phyloP scores from a whole-genome alignment of 495 filamentous ascomycete genomes.

The Daldinia vernicosa region DNA sequence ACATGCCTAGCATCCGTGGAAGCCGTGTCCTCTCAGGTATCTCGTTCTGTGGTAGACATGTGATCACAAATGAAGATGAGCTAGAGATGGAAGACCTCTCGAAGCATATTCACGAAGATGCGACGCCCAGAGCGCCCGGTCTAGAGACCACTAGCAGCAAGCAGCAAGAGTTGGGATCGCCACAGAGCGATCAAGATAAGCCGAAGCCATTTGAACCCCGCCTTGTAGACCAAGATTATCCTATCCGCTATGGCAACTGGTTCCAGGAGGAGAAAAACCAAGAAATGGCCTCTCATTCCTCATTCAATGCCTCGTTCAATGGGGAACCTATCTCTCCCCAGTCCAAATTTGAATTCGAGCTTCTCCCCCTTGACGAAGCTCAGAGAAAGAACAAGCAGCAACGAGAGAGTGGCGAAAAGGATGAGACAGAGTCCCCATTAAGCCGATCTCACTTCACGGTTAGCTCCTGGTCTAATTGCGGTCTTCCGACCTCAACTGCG shows the following conservation, averaged over 20 bases:
- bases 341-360: constrained; percentile 43
- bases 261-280: background rate
- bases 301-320: constrained; percentile 2
- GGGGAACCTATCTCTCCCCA: background rate
- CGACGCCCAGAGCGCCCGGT: background rate
- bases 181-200: background rate
- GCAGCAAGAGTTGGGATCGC: background rate
- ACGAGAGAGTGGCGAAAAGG: constrained; percentile 32
- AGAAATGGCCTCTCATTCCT: background rate
- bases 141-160: background rate
- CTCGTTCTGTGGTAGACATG: background rate
- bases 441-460: constrained; percentile 7
- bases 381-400: constrained; percentile 30
- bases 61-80: background rate
- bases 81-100: background rate
- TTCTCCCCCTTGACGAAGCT: constrained; percentile 36
- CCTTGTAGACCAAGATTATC: constrained; percentile 22
- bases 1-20: background rate
- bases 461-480: background rate
- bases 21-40: background rate
- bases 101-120: background rate
- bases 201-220: background rate
- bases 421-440: constrained; percentile 28
- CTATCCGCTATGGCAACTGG: background rate
- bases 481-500: background rate